Evolutionary conservation across 1,284 basidiomycete genomes (phyloP).

Genomic region (Rhodotorula sp.): DNA sequence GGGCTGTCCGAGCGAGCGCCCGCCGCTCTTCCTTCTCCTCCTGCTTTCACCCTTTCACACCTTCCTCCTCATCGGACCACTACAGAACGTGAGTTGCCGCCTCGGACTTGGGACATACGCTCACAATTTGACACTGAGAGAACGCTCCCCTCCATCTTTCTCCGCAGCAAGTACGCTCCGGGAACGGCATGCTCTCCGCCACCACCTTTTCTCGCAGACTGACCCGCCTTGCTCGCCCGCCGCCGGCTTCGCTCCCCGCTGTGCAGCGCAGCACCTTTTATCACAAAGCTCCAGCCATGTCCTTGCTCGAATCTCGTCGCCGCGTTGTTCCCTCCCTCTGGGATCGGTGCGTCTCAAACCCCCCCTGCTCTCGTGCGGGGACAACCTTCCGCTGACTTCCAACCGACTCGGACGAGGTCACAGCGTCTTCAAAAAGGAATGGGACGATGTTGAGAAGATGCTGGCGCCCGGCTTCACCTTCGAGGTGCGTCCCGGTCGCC

Average conservation of each 20-base stretch:
- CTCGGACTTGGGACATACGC: too few relatives aligned
- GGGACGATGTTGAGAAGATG: not conserved
- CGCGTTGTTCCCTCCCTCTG: slow-evolving; percentile 6
- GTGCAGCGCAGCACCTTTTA: not conserved
- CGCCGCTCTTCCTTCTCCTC: too few relatives aligned
- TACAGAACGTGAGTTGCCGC: too few relatives aligned
- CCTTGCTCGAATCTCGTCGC: slow-evolving; percentile 3
- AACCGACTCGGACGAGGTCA: not conserved
- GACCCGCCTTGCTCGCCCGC: not conserved
- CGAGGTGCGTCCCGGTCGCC: not conserved
- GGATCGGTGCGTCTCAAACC: not conserved
- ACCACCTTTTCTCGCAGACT: too few relatives aligned
- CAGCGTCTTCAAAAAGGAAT: not conserved
- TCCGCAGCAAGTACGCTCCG: too few relatives aligned
- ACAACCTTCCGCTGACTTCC: not conserved
- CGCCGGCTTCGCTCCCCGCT: not conserved
- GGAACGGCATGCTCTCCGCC: too few relatives aligned
- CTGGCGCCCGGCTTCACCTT: not conserved
- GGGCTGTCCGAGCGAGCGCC: too few relatives aligned
- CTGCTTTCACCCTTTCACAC: too few relatives aligned
- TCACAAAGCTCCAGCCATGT: not conserved
- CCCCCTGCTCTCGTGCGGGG: not conserved
- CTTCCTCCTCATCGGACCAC: too few relatives aligned
- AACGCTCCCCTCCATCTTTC: not conserved
- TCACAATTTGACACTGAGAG: too few relatives aligned